A percentile compares a stretch with the other conserved stretches of the same genome.
Evolutionary conservation across 2,329 filamentous ascomycete species (phyloP).

Genomic region (Calonectria pteridis): DNA sequence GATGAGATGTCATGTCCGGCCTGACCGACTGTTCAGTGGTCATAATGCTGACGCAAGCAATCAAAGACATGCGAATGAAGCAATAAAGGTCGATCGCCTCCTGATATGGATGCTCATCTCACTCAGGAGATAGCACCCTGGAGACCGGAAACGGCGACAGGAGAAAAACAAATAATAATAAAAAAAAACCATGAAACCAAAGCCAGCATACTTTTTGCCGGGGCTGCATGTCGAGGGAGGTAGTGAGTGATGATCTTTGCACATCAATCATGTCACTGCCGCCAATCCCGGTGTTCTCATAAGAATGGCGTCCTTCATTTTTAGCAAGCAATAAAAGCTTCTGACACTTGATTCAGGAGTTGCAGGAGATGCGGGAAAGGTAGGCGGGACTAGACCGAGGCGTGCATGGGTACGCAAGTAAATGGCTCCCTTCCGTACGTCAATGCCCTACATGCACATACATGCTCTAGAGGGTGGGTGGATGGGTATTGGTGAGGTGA

Average conservation of each 20-base stretch:
- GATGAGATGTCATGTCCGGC: constrained; percentile 5
- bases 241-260: constrained; percentile 9
- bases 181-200: not conserved
- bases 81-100: not conserved
- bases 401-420: not conserved
- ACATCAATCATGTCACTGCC: not conserved
- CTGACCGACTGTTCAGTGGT: constrained; percentile 9
- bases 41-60: not conserved
- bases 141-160: not conserved
- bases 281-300: not conserved
- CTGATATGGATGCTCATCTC: not conserved
- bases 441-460: not conserved
- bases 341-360: not conserved
- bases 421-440: not conserved
- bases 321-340: not conserved
- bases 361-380: not conserved
- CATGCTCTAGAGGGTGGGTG: not conserved
- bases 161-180: not conserved
- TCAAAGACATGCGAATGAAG: constrained; percentile 6
- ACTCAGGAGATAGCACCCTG: not conserved
- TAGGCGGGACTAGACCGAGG: not conserved
- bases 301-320: not conserved
- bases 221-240: not conserved
- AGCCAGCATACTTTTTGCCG: not conserved
- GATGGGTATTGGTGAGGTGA: not conserved